These are phyloP conservation scores for Russula foetens DNA, from an alignment of 768 basidiomycete species.

Conservation along the genomic window DNA sequence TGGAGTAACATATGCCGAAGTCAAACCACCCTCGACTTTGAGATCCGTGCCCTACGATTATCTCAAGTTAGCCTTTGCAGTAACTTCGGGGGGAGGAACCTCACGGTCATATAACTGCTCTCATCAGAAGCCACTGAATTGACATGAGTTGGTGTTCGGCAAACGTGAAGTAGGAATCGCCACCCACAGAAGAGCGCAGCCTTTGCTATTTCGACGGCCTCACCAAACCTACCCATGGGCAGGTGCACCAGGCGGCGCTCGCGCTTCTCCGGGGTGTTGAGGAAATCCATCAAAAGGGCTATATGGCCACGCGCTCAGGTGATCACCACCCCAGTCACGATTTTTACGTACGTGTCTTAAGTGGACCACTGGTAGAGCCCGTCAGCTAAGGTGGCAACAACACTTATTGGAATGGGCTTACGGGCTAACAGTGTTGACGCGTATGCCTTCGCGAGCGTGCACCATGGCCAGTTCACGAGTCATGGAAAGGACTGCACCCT, in stretches of 20 bases:
- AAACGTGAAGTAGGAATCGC: neutral
- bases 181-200: slow-evolving; percentile 86
- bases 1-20: slow-evolving; percentile 88
- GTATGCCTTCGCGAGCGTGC: slow-evolving; percentile 94
- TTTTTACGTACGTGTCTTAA: slow-evolving; percentile 74
- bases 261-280: slow-evolving; percentile 92
- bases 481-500: slow-evolving; percentile 98
- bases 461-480: slow-evolving; percentile 97
- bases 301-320: slow-evolving; percentile 2
- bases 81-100: slow-evolving; percentile 22
- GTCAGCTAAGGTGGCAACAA: neutral
- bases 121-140: slow-evolving; percentile 82
- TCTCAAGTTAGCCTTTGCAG: neutral
- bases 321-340: neutral
- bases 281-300: slow-evolving; percentile 98
- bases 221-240: slow-evolving; percentile 96
- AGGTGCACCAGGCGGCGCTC: slow-evolving; percentile 85
- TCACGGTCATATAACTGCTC: slow-evolving; percentile 90
- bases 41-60: slow-evolving; percentile 73
- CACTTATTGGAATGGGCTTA: slow-evolving; percentile 34
- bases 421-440: slow-evolving; percentile 95
- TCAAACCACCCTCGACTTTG: slow-evolving; percentile 91
- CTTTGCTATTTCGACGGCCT: slow-evolving; percentile 91
- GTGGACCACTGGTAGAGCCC: slow-evolving; percentile 59
- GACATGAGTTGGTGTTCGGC: neutral